Conservation (phyloP, 805 yeast species). For the Wickerhamiella dianesei region DNA sequence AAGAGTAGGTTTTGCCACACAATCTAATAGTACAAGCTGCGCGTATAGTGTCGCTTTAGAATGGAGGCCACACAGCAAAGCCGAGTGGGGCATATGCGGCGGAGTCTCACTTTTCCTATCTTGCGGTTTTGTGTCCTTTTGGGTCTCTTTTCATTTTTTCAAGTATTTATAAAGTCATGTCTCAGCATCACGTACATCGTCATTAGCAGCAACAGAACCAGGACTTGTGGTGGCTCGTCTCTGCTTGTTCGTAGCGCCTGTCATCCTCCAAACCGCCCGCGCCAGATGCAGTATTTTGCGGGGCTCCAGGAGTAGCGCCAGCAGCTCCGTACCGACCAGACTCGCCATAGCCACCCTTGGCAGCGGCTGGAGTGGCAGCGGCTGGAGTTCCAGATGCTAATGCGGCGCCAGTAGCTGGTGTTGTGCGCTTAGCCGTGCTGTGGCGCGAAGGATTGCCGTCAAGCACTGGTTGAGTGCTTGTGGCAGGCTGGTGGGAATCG, state of each 20-base stretch:
- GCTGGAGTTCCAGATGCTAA: slow-evolving; percentile 2
- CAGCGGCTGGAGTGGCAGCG: slow-evolving; percentile 5
- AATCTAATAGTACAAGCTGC: not conserved
- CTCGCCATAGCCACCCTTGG: slow-evolving; percentile 4
- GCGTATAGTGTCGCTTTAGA: no score
- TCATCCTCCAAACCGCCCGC: not conserved
- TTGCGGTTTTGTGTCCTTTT: not conserved
- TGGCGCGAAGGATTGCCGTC: slow-evolving; percentile 3
- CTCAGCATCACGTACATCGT: not conserved
- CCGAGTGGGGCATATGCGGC: no score
- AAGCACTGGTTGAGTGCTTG: not conserved
- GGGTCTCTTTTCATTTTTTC: not conserved
- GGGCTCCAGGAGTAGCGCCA: not conserved
- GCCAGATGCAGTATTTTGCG: not conserved
- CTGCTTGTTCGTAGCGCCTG: not conserved
- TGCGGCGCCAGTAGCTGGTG: slow-evolving; percentile 3
- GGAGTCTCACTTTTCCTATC: not conserved
- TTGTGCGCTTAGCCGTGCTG: slow-evolving; percentile 2
- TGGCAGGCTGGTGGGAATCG: slow-evolving; percentile 5
- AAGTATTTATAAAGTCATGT: not conserved
- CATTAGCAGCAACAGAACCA: not conserved
- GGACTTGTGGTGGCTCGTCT: not conserved
- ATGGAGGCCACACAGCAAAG: no score
- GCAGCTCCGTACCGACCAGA: slow-evolving; percentile 1
- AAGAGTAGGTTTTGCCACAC: not conserved